A percentile compares a stretch with the other conserved stretches of the same genome.
Conservation (phyloP, 306 rosid genomes). For the Calophaca sinica region DNA sequence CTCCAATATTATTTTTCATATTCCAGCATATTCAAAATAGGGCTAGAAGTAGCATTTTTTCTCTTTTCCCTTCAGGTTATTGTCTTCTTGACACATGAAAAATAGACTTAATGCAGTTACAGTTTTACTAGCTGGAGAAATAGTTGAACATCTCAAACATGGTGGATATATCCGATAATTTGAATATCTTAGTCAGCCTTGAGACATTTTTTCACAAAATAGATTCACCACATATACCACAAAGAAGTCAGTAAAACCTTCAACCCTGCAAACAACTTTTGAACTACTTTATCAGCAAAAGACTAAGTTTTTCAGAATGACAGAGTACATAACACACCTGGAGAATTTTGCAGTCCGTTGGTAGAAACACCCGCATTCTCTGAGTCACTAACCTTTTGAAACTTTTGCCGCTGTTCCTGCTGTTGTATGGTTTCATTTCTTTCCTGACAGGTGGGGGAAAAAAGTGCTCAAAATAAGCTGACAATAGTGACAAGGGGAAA, state of each 20-base stretch:
- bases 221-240: neutral
- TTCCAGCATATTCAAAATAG: constrained; percentile 41
- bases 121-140: constrained; percentile 25
- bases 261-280: constrained; percentile 15
- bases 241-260: constrained; percentile 12
- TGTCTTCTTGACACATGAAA: constrained; percentile 14
- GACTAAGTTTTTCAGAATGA: constrained; percentile 1
- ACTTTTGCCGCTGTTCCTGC: constrained; percentile 65
- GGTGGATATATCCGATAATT: neutral
- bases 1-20: constrained; percentile 25
- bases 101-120: constrained; percentile 23
- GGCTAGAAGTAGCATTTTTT: constrained; percentile 19
- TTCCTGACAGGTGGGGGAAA: constrained; percentile 52
- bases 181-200: constrained; percentile 10
- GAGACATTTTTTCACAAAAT: constrained; percentile 4
- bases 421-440: constrained; percentile 57
- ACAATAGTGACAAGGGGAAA: neutral
- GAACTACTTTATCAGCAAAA: constrained; percentile 40
- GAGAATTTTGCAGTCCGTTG: constrained; percentile 58
- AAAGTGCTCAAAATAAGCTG: constrained; percentile 19
- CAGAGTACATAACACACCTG: constrained; percentile 58
- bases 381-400: constrained; percentile 57
- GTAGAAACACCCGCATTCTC: constrained; percentile 60
- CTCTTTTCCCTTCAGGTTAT: neutral
- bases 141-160: constrained; percentile 23